phyloP scores from a whole-genome alignment of 2,329 filamentous ascomycete species.

The Escovopsis sp. region DNA sequence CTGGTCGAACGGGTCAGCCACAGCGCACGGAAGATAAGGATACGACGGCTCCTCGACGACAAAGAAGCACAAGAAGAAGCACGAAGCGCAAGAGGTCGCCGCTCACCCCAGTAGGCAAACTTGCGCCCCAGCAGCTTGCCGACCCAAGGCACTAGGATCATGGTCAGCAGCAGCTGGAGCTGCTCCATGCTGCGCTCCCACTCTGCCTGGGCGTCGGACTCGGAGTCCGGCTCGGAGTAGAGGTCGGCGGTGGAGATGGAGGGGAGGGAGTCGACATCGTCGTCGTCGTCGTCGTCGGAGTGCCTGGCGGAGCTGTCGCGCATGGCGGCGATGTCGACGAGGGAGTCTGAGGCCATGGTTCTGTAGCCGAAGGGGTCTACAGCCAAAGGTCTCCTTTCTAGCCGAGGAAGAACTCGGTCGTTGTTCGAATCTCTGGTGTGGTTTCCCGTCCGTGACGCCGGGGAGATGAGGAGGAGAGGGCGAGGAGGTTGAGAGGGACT shows the following conservation, averaged over 20 bases:
- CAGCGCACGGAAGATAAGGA: constrained; percentile 1
- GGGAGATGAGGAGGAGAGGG: not conserved
- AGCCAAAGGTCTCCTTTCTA: not conserved
- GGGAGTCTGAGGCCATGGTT: constrained; percentile 25
- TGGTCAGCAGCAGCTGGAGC: constrained; percentile 78
- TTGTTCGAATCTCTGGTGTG: too few species aligned
- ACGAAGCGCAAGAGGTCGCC: too few species aligned
- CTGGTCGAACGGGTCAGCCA: constrained; percentile 28
- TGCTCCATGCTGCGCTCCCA: constrained; percentile 94
- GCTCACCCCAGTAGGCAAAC: constrained; percentile 89
- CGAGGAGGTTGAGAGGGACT: not conserved
- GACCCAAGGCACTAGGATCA: constrained; percentile 86
- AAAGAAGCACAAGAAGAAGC: too few species aligned
- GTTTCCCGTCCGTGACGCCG: too few species aligned
- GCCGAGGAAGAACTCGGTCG: too few species aligned
- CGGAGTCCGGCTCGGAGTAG: constrained; percentile 50
- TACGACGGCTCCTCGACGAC: not conserved
- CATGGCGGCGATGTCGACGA: constrained; percentile 34
- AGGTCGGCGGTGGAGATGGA: constrained; percentile 44
- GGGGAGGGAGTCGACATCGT: constrained; percentile 50
- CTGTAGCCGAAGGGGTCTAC: constrained; percentile 8
- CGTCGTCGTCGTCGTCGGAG: constrained; percentile 30
- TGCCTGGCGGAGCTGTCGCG: constrained; percentile 13
- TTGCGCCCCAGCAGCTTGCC: constrained; percentile 92
- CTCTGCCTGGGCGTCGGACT: constrained; percentile 85